These are phyloP conservation scores for Leishmania major DNA, from an alignment of 208 protist species.

Conservation along the genomic window DNA sequence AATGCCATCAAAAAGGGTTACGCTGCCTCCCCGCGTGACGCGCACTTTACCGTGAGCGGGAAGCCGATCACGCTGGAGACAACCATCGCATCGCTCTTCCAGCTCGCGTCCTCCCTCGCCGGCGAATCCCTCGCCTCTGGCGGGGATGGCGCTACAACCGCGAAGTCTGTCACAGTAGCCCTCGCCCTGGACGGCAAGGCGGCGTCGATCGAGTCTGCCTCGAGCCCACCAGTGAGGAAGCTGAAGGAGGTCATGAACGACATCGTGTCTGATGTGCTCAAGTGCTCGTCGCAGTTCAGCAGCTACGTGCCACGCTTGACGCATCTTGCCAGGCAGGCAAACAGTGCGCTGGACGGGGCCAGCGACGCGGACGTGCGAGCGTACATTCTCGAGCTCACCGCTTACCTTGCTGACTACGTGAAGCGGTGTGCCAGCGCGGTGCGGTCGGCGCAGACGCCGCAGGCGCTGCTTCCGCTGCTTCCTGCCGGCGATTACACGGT, in stretches of 20 bases:
- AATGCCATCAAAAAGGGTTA: slow-evolving; percentile 44
- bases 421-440: slow-evolving; percentile 34
- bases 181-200: slow-evolving; percentile 19
- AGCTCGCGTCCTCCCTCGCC: slow-evolving; percentile 20
- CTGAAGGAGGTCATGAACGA: slow-evolving; percentile 31
- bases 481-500: slow-evolving; percentile 78
- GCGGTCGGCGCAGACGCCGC: slow-evolving; percentile 24
- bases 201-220: slow-evolving; percentile 12
- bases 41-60: slow-evolving; percentile 26
- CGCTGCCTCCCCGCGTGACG: slow-evolving; percentile 26
- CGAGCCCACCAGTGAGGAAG: not conserved
- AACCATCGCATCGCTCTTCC: slow-evolving; percentile 26
- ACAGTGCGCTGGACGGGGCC: slow-evolving; percentile 13
- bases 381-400: slow-evolving; percentile 36
- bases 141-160: slow-evolving; percentile 11
- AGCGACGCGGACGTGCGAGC: slow-evolving; percentile 12
- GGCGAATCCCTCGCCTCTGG: slow-evolving; percentile 4
- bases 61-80: slow-evolving; percentile 16
- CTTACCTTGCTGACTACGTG: slow-evolving; percentile 44
- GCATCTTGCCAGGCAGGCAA: slow-evolving; percentile 40
- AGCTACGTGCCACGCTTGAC: slow-evolving; percentile 43
- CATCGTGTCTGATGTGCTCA: slow-evolving; percentile 38
- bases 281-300: slow-evolving; percentile 48
- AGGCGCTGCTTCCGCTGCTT: slow-evolving; percentile 49
- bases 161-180: slow-evolving; percentile 22